A percentile compares a stretch with the other conserved stretches of the same genome.
phyloP scores from a whole-genome alignment of 441 rosid genomes.

The Syzygium malaccense region DNA sequence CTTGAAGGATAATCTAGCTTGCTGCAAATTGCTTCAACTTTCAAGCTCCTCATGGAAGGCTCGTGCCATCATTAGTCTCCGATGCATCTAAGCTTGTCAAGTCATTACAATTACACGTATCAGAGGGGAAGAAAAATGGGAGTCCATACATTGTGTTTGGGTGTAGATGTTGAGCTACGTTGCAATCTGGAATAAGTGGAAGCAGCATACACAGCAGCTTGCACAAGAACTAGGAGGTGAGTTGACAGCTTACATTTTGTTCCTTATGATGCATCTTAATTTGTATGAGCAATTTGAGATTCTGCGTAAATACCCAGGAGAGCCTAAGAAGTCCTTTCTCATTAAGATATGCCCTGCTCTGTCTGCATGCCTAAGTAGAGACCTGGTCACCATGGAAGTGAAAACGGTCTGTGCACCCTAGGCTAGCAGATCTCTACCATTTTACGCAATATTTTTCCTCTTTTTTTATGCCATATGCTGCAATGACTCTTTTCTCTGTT shows the following conservation, averaged over 20 bases:
- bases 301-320: not conserved
- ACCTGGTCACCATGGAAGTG: not conserved
- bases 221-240: not conserved
- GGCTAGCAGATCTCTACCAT: not conserved
- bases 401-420: not conserved
- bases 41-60: not conserved
- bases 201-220: not conserved
- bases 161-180: not conserved
- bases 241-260: not conserved
- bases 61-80: not conserved
- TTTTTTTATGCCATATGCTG: not conserved
- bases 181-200: not conserved
- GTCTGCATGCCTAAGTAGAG: not conserved
- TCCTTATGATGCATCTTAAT: not conserved
- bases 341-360: not conserved
- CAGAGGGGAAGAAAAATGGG: not conserved
- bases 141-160: not conserved
- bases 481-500: not conserved
- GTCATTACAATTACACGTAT: not conserved
- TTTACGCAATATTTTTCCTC: not conserved
- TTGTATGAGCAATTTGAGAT: not conserved
- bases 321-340: not conserved
- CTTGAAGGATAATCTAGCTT: not conserved
- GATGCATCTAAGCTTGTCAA: not conserved
- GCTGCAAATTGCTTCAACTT: not conserved